Conservation (phyloP, 2,329 filamentous ascomycete species). For the Penicillium aurantiogriseum region DNA sequence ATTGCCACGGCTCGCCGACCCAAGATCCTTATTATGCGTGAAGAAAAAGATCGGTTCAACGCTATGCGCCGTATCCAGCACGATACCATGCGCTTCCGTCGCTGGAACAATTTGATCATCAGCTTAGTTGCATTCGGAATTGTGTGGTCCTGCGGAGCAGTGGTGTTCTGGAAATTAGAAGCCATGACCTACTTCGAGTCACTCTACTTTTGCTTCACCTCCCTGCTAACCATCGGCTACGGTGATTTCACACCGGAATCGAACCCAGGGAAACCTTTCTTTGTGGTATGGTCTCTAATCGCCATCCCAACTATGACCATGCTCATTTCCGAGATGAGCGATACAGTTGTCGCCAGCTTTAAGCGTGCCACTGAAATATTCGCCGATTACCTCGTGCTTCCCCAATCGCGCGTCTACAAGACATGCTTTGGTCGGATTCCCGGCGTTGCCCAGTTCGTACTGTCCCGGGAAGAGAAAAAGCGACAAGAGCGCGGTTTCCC, state of each 20-base stretch:
- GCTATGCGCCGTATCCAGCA: slow-evolving; percentile 79
- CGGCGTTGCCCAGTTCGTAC: slow-evolving; percentile 40
- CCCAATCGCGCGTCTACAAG: slow-evolving; percentile 58
- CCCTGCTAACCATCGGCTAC: slow-evolving; percentile 82
- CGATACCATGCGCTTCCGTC: slow-evolving; percentile 62
- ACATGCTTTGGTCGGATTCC: slow-evolving; percentile 50
- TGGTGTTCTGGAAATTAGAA: slow-evolving; percentile 68
- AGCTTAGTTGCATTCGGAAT: slow-evolving; percentile 67
- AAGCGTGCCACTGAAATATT: slow-evolving; percentile 61
- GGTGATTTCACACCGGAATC: slow-evolving; percentile 76
- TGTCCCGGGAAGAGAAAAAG: slow-evolving; percentile 43
- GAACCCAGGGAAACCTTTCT: slow-evolving; percentile 78
- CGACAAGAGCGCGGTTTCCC: slow-evolving; percentile 51
- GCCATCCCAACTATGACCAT: slow-evolving; percentile 87
- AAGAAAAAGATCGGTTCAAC: slow-evolving; percentile 69
- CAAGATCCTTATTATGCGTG: slow-evolving; percentile 57
- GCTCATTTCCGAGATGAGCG: slow-evolving; percentile 77
- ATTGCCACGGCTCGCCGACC: slow-evolving; percentile 30
- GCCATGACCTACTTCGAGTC: slow-evolving; percentile 68
- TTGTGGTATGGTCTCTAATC: slow-evolving; percentile 88
- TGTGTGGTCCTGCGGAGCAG: slow-evolving; percentile 78
- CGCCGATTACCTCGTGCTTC: slow-evolving; percentile 66
- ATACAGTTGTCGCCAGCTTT: slow-evolving; percentile 71
- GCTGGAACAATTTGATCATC: slow-evolving; percentile 70
- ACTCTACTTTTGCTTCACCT: slow-evolving; percentile 83